Percentiles rank a stretch among this genome's conserved stretches.
phyloP scores from a whole-genome alignment of 257 asterid genomes.

The Penstemon davidsonii region DNA sequence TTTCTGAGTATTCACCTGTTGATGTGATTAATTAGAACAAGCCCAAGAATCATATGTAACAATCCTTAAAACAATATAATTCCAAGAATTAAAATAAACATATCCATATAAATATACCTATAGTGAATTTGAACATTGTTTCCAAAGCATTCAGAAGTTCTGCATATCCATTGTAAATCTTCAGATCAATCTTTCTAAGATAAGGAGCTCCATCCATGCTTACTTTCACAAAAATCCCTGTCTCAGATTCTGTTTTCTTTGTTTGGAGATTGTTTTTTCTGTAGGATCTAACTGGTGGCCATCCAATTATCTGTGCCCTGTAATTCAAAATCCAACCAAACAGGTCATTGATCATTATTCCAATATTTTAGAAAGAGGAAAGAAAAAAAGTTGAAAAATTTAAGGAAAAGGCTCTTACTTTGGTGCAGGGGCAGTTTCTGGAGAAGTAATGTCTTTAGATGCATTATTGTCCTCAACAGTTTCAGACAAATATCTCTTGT shows the following conservation, averaged over 20 bases:
- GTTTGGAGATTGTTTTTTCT: constrained; percentile 51
- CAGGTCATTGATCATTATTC: too few relatives aligned
- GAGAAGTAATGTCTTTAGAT: constrained; percentile 23
- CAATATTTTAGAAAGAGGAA: background rate
- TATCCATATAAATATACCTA: constrained; percentile 36
- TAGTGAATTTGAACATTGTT: constrained; percentile 76
- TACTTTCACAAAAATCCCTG: constrained; percentile 71
- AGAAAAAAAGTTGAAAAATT: background rate
- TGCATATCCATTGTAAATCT: constrained; percentile 52
- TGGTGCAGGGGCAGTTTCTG: constrained; percentile 45
- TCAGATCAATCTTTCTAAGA: constrained; percentile 76
- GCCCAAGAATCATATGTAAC: background rate
- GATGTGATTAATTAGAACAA: background rate
- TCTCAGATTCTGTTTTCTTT: constrained; percentile 39
- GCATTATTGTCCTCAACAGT: constrained; percentile 34
- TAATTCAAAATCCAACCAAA: constrained; percentile 9
- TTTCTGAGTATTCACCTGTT: constrained; percentile 72
- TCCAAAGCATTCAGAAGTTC: constrained; percentile 63
- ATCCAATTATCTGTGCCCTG: constrained; percentile 83
- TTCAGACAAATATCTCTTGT: constrained; percentile 54
- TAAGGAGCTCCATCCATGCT: constrained; percentile 94
- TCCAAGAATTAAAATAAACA: background rate
- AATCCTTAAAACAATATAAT: background rate
- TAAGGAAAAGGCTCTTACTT: constrained; percentile 39
- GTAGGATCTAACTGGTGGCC: constrained; percentile 85